phyloP scores from a whole-genome alignment of 2,329 filamentous ascomycete species.

The Trichoderma gracile region DNA sequence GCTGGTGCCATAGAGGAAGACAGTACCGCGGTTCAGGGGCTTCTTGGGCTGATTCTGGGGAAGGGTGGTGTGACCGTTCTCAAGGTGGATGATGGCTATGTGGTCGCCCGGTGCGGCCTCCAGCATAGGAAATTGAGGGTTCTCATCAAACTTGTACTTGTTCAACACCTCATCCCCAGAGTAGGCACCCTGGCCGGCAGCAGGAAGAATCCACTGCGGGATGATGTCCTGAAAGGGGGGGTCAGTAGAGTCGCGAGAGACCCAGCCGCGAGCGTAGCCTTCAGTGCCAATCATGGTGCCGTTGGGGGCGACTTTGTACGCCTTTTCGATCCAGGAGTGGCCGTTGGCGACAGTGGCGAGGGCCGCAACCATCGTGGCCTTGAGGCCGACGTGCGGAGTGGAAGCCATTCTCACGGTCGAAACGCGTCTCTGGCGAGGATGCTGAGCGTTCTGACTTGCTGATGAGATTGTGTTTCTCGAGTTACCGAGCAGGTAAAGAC shows the following conservation, averaged over 20 bases:
- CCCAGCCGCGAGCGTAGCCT: conserved; percentile 75
- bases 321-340: conserved; percentile 83
- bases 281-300: conserved; percentile 69
- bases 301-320: conserved; percentile 69
- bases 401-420: conserved; percentile 9
- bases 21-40: conserved; percentile 65
- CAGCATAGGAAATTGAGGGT: conserved; percentile 62
- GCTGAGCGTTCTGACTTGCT: not conserved
- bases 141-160: conserved; percentile 40
- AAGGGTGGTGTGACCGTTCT: conserved; percentile 74
- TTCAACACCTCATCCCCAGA: conserved; percentile 56
- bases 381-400: conserved; percentile 29
- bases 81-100: conserved; percentile 67
- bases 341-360: conserved; percentile 43
- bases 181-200: conserved; percentile 63
- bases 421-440: conserved; percentile 24
- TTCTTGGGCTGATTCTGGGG: conserved; percentile 59
- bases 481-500: conserved; percentile 18
- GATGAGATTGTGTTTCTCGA: not conserved
- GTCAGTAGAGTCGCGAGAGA: conserved; percentile 52
- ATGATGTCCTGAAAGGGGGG: conserved; percentile 57
- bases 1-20: conserved; percentile 73
- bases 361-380: conserved; percentile 36
- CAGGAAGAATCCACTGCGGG: conserved; percentile 66
- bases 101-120: conserved; percentile 60